Evolutionary conservation across 768 basidiomycete genomes (phyloP).

Genomic region (Kwoniella bestiolae): DNA sequence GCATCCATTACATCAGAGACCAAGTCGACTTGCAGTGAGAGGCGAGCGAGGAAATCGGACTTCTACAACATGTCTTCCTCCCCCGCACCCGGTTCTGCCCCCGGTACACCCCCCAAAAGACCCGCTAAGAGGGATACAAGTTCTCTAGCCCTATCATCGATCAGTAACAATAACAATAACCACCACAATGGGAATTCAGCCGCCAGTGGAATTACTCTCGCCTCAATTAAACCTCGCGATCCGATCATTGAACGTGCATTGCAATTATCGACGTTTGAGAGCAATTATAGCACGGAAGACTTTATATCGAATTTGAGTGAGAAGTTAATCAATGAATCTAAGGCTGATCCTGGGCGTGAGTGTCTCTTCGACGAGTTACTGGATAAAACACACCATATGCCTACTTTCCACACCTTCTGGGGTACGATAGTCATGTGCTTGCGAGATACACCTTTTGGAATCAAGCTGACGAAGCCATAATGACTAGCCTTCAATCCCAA

Average conservation of each 20-base stretch:
- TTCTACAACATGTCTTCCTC: constrained; percentile 4
- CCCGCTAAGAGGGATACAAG: constrained; percentile 30
- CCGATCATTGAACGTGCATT: constrained; percentile 61
- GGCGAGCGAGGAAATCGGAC: neutral
- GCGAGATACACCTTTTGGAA: neutral
- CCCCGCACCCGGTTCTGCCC: neutral
- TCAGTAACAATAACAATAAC: neutral
- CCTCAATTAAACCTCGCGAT: constrained; percentile 55
- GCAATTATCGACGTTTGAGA: constrained; percentile 59
- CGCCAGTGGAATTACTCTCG: neutral
- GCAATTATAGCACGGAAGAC: constrained; percentile 72
- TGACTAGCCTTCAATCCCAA: constrained; percentile 77
- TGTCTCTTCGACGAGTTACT: too few species aligned
- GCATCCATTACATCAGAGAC: too few species aligned
- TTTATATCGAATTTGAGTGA: constrained; percentile 85
- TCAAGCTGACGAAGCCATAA: neutral
- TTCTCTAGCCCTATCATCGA: constrained; percentile 3
- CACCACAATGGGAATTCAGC: neutral
- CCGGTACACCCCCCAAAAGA: constrained; percentile 19
- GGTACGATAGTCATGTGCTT: neutral
- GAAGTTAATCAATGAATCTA: constrained; percentile 82
- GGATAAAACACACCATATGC: too few species aligned
- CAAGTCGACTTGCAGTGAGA: neutral
- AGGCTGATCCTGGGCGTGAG: constrained; percentile 78
- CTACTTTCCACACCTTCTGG: neutral